phyloP scores from a whole-genome alignment of 2,329 filamentous ascomycete genomes.

The Alternaria rosae region DNA sequence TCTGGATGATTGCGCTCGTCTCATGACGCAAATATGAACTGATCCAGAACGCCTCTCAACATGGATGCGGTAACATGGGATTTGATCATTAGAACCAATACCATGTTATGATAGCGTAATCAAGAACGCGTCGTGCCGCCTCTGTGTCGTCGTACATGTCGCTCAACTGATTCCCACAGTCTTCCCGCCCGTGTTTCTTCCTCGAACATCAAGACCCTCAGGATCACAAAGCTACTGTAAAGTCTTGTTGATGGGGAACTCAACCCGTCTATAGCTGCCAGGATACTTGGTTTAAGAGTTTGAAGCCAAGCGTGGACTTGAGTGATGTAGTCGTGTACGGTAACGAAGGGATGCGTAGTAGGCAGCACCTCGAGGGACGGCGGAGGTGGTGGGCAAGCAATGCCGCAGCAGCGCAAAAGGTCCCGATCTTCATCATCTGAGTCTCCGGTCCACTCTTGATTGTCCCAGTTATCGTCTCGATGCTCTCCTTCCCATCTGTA shows the following conservation, averaged over 20 bases:
- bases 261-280: fast-evolving
- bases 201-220: fast-evolving
- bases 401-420: neutral
- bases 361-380: neutral
- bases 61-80: too few relatives aligned
- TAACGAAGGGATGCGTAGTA: neutral
- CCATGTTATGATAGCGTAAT: fast-evolving
- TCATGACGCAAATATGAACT: too few relatives aligned
- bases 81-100: too few relatives aligned
- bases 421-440: neutral
- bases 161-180: neutral
- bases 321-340: neutral
- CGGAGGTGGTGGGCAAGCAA: neutral
- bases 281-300: neutral
- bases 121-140: neutral
- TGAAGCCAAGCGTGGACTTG: neutral
- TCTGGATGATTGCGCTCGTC: too few relatives aligned
- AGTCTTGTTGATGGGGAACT: fast-evolving
- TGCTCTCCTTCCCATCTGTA: neutral
- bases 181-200: neutral
- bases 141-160: neutral
- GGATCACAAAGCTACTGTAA: neutral
- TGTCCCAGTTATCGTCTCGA: neutral
- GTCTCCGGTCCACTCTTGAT: neutral
- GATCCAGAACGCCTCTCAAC: too few relatives aligned